Conservation (phyloP, 768 basidiomycete genomes). For the Chiua virens region DNA sequence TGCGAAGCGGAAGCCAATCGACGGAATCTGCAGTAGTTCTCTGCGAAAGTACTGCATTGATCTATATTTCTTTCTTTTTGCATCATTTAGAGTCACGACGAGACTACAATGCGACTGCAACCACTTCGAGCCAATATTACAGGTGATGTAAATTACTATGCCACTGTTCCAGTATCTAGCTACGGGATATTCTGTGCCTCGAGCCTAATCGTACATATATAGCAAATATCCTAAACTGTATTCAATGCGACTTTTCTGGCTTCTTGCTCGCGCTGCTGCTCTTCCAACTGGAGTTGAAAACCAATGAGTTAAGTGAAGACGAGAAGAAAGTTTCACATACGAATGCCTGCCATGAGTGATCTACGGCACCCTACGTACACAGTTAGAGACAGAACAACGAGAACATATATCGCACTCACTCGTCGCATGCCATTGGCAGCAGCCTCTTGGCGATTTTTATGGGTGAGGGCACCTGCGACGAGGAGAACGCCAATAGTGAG, state of each 20-base stretch:
- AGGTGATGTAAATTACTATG: background rate
- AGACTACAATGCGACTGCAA: background rate
- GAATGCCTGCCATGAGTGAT: slow-evolving; percentile 31
- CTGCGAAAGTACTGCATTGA: background rate
- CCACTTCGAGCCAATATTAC: background rate
- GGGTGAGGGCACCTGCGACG: slow-evolving; percentile 67
- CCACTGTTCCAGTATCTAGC: background rate
- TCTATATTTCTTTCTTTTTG: background rate
- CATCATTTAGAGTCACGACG: background rate
- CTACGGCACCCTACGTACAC: slow-evolving; percentile 11
- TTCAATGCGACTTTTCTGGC: slow-evolving; percentile 12
- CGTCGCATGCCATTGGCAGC: slow-evolving; percentile 25
- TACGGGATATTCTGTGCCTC: background rate
- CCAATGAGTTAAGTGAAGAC: background rate
- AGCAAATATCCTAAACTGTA: background rate
- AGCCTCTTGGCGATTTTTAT: slow-evolving; percentile 43
- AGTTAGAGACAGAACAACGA: background rate
- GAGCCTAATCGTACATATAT: background rate
- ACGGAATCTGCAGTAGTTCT: background rate
- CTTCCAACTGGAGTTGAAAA: slow-evolving; percentile 21
- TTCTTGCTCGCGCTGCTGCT: slow-evolving; percentile 28
- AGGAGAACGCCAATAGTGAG: slow-evolving; percentile 74
- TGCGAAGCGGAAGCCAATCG: slow-evolving; percentile 7
- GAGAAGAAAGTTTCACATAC: slow-evolving; percentile 12
- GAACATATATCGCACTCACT: slow-evolving; percentile 10